phyloP scores from a whole-genome alignment of 1,284 basidiomycete species.

The Rhodotorula sp. region DNA sequence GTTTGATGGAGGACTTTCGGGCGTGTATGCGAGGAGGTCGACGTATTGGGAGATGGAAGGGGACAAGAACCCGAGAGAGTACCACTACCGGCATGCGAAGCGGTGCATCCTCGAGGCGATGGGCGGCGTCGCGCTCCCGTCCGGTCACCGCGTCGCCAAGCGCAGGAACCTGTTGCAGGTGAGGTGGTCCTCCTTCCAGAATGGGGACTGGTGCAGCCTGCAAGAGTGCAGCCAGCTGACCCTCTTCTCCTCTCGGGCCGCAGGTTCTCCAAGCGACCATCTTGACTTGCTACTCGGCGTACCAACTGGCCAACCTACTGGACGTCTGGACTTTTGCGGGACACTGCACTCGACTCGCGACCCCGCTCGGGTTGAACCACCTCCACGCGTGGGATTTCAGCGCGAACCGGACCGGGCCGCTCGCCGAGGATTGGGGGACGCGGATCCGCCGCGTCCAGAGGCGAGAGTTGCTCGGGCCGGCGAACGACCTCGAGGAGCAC shows the following conservation, averaged over 20 bases:
- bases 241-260: not conserved
- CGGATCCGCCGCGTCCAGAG: constrained; percentile 16
- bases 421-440: constrained; percentile 24
- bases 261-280: constrained; percentile 36
- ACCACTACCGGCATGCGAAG: constrained; percentile 27
- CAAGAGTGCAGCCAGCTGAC: not conserved
- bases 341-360: constrained; percentile 28
- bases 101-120: not conserved
- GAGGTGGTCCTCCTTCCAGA: not conserved
- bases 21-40: not conserved
- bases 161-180: constrained; percentile 29
- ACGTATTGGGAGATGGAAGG: constrained; percentile 33
- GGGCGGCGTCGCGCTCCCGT: not conserved
- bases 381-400: constrained; percentile 34
- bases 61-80: constrained; percentile 20
- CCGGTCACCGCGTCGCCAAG: not conserved
- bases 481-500: constrained; percentile 27
- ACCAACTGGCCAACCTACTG: constrained; percentile 20
- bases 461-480: constrained; percentile 20
- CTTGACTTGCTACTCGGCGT: constrained; percentile 31
- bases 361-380: constrained; percentile 36
- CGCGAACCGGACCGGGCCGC: constrained; percentile 8
- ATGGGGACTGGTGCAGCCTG: too few species aligned
- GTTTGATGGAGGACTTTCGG: not conserved
- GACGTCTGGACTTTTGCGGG: constrained; percentile 38